These are phyloP conservation scores for Musa schizocarpa DNA, from an alignment of 176 grass and related monocot species.

Conservation along the genomic window DNA sequence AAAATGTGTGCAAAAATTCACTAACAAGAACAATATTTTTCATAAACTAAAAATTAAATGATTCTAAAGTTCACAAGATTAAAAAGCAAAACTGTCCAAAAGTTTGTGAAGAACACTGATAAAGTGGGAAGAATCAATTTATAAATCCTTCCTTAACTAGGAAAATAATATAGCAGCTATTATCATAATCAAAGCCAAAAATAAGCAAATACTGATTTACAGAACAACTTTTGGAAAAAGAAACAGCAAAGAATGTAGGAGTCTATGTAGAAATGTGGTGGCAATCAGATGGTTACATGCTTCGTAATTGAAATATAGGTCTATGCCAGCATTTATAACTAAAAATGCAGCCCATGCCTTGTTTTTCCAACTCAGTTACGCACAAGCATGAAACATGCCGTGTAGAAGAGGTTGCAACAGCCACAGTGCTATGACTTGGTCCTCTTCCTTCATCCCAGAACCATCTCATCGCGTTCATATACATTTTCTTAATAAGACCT, in stretches of 20 bases:
- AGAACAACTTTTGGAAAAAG: too few relatives aligned
- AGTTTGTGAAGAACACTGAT: too few relatives aligned
- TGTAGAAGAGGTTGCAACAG: conserved; percentile 13
- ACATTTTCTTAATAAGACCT: background rate
- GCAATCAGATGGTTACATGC: background rate
- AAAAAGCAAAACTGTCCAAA: too few relatives aligned
- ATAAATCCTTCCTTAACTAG: too few relatives aligned
- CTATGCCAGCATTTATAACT: background rate
- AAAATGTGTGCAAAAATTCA: too few relatives aligned
- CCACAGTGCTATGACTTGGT: conserved; percentile 7
- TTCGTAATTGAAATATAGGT: background rate
- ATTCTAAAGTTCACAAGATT: too few relatives aligned
- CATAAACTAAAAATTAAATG: too few relatives aligned
- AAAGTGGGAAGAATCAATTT: too few relatives aligned
- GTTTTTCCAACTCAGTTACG: background rate
- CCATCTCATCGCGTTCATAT: background rate
- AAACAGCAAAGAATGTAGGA: background rate
- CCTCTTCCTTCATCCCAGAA: background rate
- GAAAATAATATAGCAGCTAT: too few relatives aligned
- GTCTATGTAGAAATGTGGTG: background rate
- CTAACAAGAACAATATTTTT: too few relatives aligned
- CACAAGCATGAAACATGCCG: background rate
- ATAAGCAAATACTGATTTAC: too few relatives aligned
- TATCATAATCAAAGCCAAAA: too few relatives aligned
- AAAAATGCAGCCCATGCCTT: background rate